Evolutionary conservation across 768 basidiomycete species (phyloP).

Genomic region (Boletus patriciae): DNA sequence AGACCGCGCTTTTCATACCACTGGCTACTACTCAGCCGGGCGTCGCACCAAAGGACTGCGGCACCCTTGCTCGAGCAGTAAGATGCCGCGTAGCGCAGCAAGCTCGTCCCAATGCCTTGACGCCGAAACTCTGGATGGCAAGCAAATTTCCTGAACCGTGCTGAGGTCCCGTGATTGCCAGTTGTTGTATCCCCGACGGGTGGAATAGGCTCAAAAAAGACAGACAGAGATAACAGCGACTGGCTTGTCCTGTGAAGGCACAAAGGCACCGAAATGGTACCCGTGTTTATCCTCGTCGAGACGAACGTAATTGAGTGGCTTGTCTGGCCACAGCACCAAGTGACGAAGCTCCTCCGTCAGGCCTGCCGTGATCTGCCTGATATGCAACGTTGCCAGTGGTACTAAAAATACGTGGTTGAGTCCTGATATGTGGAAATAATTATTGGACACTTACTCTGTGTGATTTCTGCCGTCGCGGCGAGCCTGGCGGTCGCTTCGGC

Average conservation of each 20-base stretch:
- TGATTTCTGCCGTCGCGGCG: not conserved
- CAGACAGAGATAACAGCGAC: conserved; percentile 58
- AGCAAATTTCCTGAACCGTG: conserved; percentile 63
- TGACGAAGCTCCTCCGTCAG: conserved; percentile 54
- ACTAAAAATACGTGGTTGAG: conserved; percentile 10
- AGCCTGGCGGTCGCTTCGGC: conserved; percentile 2
- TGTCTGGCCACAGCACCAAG: conserved; percentile 57
- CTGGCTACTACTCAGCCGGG: conserved; percentile 40
- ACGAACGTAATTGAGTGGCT: conserved; percentile 47
- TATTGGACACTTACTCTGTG: conserved; percentile 15
- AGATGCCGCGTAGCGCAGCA: conserved; percentile 42
- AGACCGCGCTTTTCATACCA: conserved; percentile 60
- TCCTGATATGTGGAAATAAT: not conserved
- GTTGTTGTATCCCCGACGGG: conserved; percentile 1
- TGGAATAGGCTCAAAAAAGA: conserved; percentile 48
- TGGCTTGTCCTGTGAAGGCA: conserved; percentile 36
- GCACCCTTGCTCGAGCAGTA: conserved; percentile 43
- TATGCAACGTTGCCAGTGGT: conserved; percentile 9
- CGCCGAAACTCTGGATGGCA: conserved; percentile 53
- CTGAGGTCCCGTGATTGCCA: conserved; percentile 16
- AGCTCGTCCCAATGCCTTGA: conserved; percentile 50
- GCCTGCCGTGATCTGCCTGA: conserved; percentile 38
- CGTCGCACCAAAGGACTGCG: conserved; percentile 58
- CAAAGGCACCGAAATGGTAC: conserved; percentile 57
- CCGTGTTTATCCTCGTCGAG: conserved; percentile 54